Percentiles rank a stretch among this genome's conserved stretches.
These are phyloP conservation scores for Chrysoporthe puriensis DNA, from an alignment of 2,329 filamentous ascomycete genomes.

Conservation along the genomic window DNA sequence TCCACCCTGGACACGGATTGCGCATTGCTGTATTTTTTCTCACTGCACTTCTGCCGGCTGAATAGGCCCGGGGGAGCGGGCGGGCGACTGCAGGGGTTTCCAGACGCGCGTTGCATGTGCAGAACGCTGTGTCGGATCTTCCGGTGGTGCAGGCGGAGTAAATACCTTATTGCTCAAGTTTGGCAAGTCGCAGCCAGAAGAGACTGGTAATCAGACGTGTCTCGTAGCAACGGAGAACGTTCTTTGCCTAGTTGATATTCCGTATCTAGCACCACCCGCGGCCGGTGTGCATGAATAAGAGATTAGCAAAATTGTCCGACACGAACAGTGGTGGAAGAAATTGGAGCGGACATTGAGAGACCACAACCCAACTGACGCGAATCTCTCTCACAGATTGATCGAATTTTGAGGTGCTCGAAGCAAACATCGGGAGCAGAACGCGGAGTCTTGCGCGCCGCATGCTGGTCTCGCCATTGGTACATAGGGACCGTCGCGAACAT, in stretches of 20 bases:
- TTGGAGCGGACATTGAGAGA: background rate
- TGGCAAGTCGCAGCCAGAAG: background rate
- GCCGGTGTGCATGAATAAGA: background rate
- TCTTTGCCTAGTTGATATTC: background rate
- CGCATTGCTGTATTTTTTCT: background rate
- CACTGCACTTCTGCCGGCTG: background rate
- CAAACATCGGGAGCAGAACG: background rate
- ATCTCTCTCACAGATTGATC: background rate
- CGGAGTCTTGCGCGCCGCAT: background rate
- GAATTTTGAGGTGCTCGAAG: background rate
- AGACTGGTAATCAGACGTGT: background rate
- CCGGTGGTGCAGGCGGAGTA: background rate
- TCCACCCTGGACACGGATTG: background rate
- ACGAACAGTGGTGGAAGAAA: background rate
- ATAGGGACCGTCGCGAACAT: background rate
- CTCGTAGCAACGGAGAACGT: background rate
- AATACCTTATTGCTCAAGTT: background rate
- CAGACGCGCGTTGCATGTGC: background rate
- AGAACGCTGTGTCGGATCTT: background rate
- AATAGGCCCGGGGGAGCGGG: background rate
- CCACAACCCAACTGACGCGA: background rate
- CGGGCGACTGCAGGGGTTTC: background rate
- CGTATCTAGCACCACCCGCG: background rate
- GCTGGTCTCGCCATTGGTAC: background rate
- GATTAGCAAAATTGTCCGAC: background rate